Percentiles rank a stretch among this genome's conserved stretches.
phyloP scores from a whole-genome alignment of 1,284 basidiomycete species.

The Moesziomyces sp. region DNA sequence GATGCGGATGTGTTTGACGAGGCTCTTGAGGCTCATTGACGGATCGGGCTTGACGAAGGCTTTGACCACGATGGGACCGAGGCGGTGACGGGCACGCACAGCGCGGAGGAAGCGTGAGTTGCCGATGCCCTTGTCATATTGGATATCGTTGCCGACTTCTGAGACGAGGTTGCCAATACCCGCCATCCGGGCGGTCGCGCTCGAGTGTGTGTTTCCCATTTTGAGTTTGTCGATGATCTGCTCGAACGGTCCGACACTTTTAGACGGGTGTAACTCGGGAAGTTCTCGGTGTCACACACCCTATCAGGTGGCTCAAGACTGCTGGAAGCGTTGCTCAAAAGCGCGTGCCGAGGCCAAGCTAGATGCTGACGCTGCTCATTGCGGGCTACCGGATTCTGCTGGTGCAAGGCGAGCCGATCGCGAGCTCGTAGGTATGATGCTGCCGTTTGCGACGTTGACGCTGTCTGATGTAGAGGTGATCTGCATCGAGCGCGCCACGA shows the following conservation, averaged over 20 bases:
- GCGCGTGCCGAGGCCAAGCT: not conserved
- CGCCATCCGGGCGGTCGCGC: slow-evolving; percentile 41
- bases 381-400: too few relatives aligned
- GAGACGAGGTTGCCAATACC: slow-evolving; percentile 58
- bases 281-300: not conserved
- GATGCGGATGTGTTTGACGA: slow-evolving; percentile 77
- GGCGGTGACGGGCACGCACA: slow-evolving; percentile 79
- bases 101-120: slow-evolving; percentile 96
- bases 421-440: too few relatives aligned
- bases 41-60: slow-evolving; percentile 85
- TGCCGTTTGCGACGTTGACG: too few relatives aligned
- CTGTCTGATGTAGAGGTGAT: too few relatives aligned
- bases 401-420: not conserved
- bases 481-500: not conserved
- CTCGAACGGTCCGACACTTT: too few relatives aligned
- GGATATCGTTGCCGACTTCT: slow-evolving; percentile 60
- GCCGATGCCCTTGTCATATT: slow-evolving; percentile 73
- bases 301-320: not conserved
- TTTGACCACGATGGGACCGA: slow-evolving; percentile 80
- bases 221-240: not conserved
- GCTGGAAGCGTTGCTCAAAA: not conserved
- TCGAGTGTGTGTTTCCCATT: slow-evolving; percentile 57
- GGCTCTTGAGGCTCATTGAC: slow-evolving; percentile 75
- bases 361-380: not conserved
- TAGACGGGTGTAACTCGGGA: not conserved